These are phyloP conservation scores for Rhodotorula sp. DNA, from an alignment of 1,284 basidiomycete genomes.

Conservation along the genomic window DNA sequence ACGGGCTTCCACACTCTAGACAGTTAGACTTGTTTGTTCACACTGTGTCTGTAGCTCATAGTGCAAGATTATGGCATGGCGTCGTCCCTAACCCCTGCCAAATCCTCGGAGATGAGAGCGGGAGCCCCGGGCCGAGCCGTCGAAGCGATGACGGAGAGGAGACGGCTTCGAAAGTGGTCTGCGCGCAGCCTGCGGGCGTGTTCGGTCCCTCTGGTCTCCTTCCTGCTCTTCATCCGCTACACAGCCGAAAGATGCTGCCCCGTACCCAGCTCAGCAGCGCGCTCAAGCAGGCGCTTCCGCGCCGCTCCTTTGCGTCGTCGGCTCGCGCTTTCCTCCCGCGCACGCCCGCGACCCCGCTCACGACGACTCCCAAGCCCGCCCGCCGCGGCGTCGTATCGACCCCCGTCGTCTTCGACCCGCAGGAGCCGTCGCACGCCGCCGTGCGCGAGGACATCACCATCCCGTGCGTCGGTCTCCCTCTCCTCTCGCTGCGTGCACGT, in stretches of 20 bases:
- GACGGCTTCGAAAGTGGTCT: too few relatives aligned
- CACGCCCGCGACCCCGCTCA: neutral
- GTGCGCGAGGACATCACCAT: slow-evolving; percentile 29
- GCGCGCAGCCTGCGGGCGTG: too few relatives aligned
- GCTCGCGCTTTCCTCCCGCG: neutral
- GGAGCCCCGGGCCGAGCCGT: too few relatives aligned
- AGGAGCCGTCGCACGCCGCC: slow-evolving; percentile 9
- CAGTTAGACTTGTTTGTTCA: too few relatives aligned
- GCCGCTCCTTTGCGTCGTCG: slow-evolving; percentile 5
- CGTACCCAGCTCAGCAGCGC: neutral
- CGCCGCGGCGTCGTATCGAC: slow-evolving; percentile 3
- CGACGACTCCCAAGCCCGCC: neutral
- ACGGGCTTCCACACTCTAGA: too few relatives aligned
- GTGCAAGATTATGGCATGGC: too few relatives aligned
- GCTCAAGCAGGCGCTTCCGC: neutral
- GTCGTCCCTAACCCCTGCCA: too few relatives aligned
- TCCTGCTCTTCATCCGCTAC: too few relatives aligned
- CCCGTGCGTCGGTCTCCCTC: slow-evolving; percentile 9
- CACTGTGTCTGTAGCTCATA: too few relatives aligned
- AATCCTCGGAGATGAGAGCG: too few relatives aligned
- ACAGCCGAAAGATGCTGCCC: neutral
- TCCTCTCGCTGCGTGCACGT: neutral
- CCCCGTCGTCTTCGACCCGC: neutral
- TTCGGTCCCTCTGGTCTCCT: neutral
- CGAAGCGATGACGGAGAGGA: too few relatives aligned